Conservation (phyloP, 106 monocot species). For the Dendrobium huoshanense region DNA sequence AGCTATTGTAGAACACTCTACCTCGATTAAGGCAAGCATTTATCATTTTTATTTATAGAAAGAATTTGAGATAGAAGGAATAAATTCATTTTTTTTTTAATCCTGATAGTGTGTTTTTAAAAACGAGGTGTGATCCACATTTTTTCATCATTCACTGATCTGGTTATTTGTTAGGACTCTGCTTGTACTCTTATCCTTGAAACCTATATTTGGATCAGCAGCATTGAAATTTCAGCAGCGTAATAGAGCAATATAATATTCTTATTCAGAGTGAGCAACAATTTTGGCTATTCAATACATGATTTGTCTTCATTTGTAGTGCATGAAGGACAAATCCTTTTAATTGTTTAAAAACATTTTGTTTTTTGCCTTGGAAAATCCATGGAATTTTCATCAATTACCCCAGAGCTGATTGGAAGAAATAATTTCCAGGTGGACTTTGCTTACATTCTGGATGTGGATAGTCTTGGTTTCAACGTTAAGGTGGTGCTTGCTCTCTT, state of each 20-base stretch:
- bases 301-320: neutral
- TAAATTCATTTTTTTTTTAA: neutral
- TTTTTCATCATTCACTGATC: neutral
- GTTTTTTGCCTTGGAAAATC: neutral
- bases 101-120: neutral
- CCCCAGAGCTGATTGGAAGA: neutral
- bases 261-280: neutral
- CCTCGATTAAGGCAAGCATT: conserved; percentile 52
- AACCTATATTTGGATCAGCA: no score
- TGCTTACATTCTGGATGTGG: conserved; percentile 84
- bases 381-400: neutral
- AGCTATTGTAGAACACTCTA: conserved; percentile 71
- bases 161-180: neutral
- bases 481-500: conserved; percentile 37
- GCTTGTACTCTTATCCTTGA: neutral
- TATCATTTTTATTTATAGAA: conserved; percentile 5
- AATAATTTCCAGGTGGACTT: conserved; percentile 60
- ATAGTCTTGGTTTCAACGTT: conserved; percentile 97
- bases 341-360: neutral
- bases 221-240: neutral
- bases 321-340: neutral
- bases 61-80: neutral
- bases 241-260: neutral
- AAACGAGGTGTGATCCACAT: neutral
- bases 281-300: neutral